Evolutionary conservation across 2,329 filamentous ascomycete species (phyloP), one percentile per base, ranked within the genome.

Genomic region (Tolypocladium album): DNA sequence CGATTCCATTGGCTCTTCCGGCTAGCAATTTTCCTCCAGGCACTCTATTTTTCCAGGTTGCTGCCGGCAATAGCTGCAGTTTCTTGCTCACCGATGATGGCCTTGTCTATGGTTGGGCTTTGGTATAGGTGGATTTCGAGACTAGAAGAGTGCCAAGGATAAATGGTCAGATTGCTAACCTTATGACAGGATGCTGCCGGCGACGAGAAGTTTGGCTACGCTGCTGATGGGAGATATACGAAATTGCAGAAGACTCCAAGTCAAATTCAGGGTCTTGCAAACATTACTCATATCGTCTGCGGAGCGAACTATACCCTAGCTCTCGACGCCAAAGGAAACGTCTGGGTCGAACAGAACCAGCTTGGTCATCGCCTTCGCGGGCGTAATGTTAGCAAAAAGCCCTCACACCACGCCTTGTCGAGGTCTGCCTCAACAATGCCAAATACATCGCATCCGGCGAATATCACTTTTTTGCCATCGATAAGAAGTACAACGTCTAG

Each of bases 91-190:
- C 88, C 20, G 79, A 82, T 22, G 81, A 85, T 59, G 88, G 88
- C n/a, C 76, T 80, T 52, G 83, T 91, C 39, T 91, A 88, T 68
- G 88, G 88, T 60, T 91, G 88, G 87, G 88, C 8, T 92, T 91
- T 76, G 76, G 86, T 64, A 81, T 84, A 76, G 69, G 79, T 36
- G 74, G 34, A 20, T 55, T 22, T 22, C 12, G 39, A 56, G 27
- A 31, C 5, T 31, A 31, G 27, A 40, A 2, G 38, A 13, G 2
- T 40, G 11, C 3, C 38, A 9, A 31, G 24, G 4, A 31, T 31
- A 27, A 17, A 17, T 22, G 1, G 22, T 27, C 13, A 31, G 4
- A 9, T 11, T 20, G 47, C 47, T 50, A 5, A 50, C 7, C 13
- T 6, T 52, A 15, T 47, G 1, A 42, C 31, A 69, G 69, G 59